These are phyloP conservation scores for Kwoniella europaea DNA, from an alignment of 768 basidiomycete species.

Conservation along the genomic window DNA sequence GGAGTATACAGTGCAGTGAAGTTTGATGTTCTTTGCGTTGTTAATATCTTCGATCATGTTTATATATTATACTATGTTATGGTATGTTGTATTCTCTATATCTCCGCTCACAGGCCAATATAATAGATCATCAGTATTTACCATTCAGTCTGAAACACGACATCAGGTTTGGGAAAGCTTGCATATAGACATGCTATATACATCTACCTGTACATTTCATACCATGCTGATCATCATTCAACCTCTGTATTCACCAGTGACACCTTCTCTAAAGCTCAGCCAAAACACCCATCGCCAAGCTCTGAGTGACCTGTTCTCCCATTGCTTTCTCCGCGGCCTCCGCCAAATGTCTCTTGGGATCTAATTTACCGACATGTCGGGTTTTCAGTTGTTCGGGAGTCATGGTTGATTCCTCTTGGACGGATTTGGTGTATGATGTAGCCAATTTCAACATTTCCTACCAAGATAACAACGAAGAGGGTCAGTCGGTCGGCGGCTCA, in stretches of 20 bases:
- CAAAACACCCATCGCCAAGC: conserved; percentile 89
- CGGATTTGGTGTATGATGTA: conserved; percentile 94
- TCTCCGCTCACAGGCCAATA: neutral
- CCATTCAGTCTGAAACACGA: no score
- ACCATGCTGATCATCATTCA: no score
- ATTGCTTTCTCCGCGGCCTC: conserved; percentile 98
- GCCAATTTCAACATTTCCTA: conserved; percentile 93
- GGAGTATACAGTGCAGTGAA: no score
- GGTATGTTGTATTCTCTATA: conserved; percentile 1
- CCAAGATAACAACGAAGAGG: neutral
- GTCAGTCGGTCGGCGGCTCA: neutral
- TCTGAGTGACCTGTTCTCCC: conserved; percentile 96
- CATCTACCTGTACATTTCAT: no score
- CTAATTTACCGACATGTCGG: conserved; percentile 94
- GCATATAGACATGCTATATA: conserved; percentile 5
- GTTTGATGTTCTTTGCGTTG: neutral
- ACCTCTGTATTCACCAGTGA: no score
- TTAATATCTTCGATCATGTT: neutral
- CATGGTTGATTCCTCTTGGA: conserved; percentile 96
- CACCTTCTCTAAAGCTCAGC: conserved; percentile 72
- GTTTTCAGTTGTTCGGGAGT: conserved; percentile 93
- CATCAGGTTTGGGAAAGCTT: neutral
- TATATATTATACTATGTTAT: neutral
- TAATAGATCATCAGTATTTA: no score
- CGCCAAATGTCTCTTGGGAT: conserved; percentile 96